phyloP scores from a whole-genome alignment of 2,329 filamentous ascomycete genomes.

The Colletotrichum sp. region DNA sequence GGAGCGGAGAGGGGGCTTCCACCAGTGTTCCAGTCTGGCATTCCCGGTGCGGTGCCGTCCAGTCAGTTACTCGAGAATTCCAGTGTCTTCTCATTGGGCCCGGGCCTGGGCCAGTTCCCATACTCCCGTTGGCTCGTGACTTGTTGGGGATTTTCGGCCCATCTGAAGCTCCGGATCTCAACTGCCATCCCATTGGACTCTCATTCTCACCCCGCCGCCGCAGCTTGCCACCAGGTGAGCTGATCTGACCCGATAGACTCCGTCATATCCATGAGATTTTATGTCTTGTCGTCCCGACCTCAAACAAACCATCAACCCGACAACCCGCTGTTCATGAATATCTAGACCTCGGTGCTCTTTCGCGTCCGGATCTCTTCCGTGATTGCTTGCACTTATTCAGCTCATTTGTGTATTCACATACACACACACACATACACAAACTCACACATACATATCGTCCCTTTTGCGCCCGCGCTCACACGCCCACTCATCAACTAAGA shows the following conservation, averaged over 20 bases:
- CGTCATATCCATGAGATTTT: not conserved
- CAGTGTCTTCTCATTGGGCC: not conserved
- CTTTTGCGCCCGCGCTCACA: not conserved
- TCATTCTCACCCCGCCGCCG: not conserved
- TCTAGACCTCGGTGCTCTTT: not conserved
- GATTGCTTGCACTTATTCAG: not conserved
- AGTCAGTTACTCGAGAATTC: not conserved
- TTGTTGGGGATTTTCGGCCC: not conserved
- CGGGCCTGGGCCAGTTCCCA: not conserved
- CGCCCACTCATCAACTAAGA: constrained; percentile 12
- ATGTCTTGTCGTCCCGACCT: not conserved
- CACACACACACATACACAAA: not conserved
- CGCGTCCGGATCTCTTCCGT: constrained; percentile 14
- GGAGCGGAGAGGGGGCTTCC: not conserved
- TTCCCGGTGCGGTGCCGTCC: not conserved
- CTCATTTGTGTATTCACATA: not conserved
- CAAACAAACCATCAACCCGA: not conserved
- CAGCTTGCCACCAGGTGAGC: constrained; percentile 4
- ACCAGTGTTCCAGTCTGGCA: not conserved
- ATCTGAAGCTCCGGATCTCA: constrained; percentile 13
- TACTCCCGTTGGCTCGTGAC: not conserved
- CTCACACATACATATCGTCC: not conserved
- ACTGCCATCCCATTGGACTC: not conserved
- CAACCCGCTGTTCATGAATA: not conserved
- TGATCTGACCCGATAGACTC: not conserved